A percentile compares a stretch with the other conserved stretches of the same genome.
Evolutionary conservation across 352 stramenopile genomes (phyloP).

Genomic region (Globisporangium cederbergense): DNA sequence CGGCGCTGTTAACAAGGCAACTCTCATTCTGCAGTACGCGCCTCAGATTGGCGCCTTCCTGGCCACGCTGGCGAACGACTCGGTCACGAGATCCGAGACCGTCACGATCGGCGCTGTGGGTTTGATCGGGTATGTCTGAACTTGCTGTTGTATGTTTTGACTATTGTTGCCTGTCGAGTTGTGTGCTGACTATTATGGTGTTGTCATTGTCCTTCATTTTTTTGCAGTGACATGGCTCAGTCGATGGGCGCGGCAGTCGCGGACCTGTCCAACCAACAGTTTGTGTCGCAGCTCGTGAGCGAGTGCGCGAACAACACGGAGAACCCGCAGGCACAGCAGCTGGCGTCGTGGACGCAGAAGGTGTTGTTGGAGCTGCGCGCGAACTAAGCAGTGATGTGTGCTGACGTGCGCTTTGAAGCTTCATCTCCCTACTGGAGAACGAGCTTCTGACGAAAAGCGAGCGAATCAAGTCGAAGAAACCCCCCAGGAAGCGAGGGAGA

Average conservation of each 20-base stretch:
- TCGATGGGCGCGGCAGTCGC: conserved; percentile 68
- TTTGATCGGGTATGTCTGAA: conserved; percentile 74
- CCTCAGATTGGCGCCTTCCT: conserved; percentile 89
- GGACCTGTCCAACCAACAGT: conserved; percentile 59
- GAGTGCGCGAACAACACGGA: conserved; percentile 63
- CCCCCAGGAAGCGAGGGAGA: conserved; percentile 8
- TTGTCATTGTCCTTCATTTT: conserved; percentile 21
- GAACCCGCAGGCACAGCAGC: conserved; percentile 65
- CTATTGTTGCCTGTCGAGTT: not conserved
- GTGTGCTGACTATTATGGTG: not conserved
- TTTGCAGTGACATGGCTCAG: conserved; percentile 72
- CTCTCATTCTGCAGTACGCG: conserved; percentile 80
- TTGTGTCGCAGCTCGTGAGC: conserved; percentile 68
- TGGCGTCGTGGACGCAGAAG: conserved; percentile 76
- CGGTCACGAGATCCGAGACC: conserved; percentile 77
- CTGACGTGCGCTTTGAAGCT: not conserved
- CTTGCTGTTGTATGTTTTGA: not conserved
- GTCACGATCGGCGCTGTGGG: conserved; percentile 92
- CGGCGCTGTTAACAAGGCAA: conserved; percentile 84
- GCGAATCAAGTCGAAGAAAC: conserved; percentile 1
- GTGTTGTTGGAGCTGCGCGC: conserved; percentile 63
- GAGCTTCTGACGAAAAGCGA: conserved; percentile 1
- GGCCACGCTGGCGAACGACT: conserved; percentile 78
- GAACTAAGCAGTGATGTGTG: conserved; percentile 25
- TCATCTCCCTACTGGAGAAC: not conserved